Percentiles rank a stretch among this genome's conserved stretches.
Evolutionary conservation across 352 stramenopile genomes (phyloP).

Genomic region (Phytophthora syringae): DNA sequence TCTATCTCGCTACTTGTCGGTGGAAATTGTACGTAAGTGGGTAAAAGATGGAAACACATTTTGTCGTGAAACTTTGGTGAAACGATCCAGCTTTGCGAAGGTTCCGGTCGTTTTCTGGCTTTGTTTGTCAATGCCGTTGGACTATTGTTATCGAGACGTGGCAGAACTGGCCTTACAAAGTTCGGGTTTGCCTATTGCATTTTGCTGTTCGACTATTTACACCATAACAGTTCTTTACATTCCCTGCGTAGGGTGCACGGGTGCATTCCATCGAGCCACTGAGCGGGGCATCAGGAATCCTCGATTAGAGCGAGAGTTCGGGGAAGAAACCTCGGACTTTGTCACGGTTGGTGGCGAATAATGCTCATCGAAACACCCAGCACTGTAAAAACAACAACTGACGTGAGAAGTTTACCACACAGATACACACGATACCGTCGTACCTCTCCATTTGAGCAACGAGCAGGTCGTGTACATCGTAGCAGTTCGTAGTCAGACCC

Average conservation of each 20-base stretch:
- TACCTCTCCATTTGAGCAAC: conserved; percentile 58
- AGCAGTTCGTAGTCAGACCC: conserved; percentile 36
- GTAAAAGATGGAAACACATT: conserved; percentile 3
- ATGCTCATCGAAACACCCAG: conserved; percentile 62
- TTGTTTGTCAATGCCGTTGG: conserved; percentile 13
- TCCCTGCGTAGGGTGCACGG: conserved; percentile 50
- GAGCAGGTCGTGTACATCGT: conserved; percentile 43
- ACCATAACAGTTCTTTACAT: conserved; percentile 9
- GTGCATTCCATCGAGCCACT: conserved; percentile 48
- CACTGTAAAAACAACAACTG: conserved; percentile 19
- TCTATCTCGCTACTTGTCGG: conserved; percentile 4
- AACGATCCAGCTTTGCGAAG: conserved; percentile 31
- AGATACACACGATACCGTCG: too few relatives aligned
- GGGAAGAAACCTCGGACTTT: conserved; percentile 38
- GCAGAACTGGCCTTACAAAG: neutral
- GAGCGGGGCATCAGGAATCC: conserved; percentile 36
- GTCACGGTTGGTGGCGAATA: conserved; percentile 48
- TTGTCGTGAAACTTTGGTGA: neutral
- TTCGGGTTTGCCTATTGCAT: neutral
- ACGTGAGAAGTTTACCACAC: neutral
- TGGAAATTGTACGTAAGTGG: neutral
- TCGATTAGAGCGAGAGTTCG: conserved; percentile 26
- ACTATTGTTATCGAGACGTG: neutral
- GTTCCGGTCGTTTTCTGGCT: conserved; percentile 24
- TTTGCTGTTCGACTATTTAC: neutral